These are phyloP conservation scores for Tinospora cordifolia DNA, from an alignment of 164 flowering plant species.

Conservation along the genomic window DNA sequence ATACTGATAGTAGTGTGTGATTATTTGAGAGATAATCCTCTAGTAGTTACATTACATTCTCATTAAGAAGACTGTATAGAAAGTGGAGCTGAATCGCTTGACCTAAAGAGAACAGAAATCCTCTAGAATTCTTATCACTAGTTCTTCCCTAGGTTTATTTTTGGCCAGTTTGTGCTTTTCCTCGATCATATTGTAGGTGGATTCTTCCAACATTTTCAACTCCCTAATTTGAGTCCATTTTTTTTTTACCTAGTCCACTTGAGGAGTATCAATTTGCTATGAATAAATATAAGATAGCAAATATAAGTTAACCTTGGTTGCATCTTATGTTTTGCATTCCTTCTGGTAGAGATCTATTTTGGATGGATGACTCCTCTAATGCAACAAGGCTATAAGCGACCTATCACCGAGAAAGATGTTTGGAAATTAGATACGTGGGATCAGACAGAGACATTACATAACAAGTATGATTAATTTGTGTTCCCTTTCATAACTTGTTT, in stretches of 20 bases:
- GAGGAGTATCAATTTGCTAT: background rate
- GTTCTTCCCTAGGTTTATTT: background rate
- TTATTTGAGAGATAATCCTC: too few relatives aligned
- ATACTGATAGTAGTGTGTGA: too few relatives aligned
- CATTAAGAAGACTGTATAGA: background rate
- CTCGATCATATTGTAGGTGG: background rate
- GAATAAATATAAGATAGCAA: background rate
- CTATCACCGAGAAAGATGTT: conserved; percentile 87
- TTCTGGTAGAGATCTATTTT: conserved; percentile 48
- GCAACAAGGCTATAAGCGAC: conserved; percentile 67
- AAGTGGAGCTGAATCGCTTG: background rate
- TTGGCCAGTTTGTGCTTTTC: background rate
- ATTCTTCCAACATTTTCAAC: background rate
- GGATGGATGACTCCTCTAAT: conserved; percentile 83
- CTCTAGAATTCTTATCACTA: background rate
- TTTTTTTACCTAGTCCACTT: background rate
- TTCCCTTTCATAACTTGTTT: conserved; percentile 9
- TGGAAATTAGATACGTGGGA: conserved; percentile 98
- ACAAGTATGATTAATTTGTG: conserved; percentile 36
- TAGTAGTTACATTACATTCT: background rate
- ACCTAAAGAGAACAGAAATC: background rate
- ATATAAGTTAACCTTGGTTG: background rate
- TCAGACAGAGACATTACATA: conserved; percentile 64
- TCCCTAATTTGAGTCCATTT: background rate
- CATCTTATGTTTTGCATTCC: conserved; percentile 19